Conservation (phyloP, 768 basidiomycete genomes). For the Suillus paluster region DNA sequence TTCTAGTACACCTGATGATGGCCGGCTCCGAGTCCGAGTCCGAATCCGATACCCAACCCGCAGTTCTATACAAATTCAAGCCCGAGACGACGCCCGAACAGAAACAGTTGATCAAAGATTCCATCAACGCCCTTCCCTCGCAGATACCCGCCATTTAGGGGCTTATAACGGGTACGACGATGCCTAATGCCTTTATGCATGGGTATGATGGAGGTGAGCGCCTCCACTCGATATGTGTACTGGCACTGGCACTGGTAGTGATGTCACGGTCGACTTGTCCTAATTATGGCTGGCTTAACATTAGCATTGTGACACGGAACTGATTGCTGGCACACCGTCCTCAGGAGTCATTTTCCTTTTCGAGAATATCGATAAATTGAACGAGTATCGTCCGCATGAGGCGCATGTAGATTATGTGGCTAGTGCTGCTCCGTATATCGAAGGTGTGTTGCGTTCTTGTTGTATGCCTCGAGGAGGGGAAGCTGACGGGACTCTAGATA, state of each 20-base stretch:
- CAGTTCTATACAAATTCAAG: slow-evolving; percentile 8
- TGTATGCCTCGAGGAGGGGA: no score
- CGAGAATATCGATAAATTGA: no score
- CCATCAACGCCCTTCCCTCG: slow-evolving; percentile 1
- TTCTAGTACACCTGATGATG: no score
- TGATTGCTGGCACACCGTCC: no score
- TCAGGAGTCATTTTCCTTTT: no score
- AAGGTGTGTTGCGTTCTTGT: no score
- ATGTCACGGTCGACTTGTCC: not conserved
- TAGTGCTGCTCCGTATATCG: no score
- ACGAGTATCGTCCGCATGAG: no score
- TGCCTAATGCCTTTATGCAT: not conserved
- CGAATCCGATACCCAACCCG: not conserved
- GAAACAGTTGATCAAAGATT: not conserved
- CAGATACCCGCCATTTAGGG: not conserved
- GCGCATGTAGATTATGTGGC: no score
- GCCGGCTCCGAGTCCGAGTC: no score
- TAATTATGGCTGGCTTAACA: not conserved
- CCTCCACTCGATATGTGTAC: not conserved
- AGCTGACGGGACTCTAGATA: no score
- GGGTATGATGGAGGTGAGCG: slow-evolving; percentile 6
- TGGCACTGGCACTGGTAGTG: not conserved
- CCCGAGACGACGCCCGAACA: not conserved
- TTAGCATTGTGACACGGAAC: not conserved
- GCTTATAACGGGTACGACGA: slow-evolving; percentile 1